Evolutionary conservation across 164 flowering plant genomes (phyloP).

Genomic region (Santalum album): DNA sequence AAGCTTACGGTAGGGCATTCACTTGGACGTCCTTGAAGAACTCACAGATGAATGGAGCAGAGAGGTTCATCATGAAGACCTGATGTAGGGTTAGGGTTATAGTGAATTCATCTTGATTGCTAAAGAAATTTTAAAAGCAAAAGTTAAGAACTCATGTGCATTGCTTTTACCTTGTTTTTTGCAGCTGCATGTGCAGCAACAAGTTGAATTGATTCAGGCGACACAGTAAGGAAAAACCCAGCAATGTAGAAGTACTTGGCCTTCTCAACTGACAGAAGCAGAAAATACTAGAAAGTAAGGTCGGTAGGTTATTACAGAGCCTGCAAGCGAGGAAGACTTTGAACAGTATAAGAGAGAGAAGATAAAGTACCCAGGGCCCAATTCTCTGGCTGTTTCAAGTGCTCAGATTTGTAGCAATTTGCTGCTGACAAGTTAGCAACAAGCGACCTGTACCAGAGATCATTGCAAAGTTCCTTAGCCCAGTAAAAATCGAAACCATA

Average conservation of each 20-base stretch:
- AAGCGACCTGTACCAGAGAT: constrained; percentile 54
- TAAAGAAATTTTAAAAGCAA: not conserved
- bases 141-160: not conserved
- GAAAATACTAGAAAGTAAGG: no score
- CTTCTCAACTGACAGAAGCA: constrained; percentile 64
- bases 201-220: constrained; percentile 76
- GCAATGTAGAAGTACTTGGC: constrained; percentile 88
- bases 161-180: constrained; percentile 58
- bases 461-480: not conserved
- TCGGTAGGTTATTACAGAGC: no score
- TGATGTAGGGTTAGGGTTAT: constrained; percentile 18
- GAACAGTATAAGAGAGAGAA: not conserved
- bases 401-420: constrained; percentile 86
- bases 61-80: constrained; percentile 83
- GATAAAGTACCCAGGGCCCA: constrained; percentile 76
- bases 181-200: constrained; percentile 77
- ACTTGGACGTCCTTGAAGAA: constrained; percentile 86
- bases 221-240: constrained; percentile 94
- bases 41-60: constrained; percentile 93
- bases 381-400: constrained; percentile 84
- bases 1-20: constrained; percentile 81
- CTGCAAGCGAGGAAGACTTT: no score
- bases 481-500: no score
- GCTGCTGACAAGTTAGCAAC: constrained; percentile 94
- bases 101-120: not conserved